Percentiles rank a stretch among this genome's conserved stretches.
Evolutionary conservation across 306 rosid species (phyloP).

Genomic region (Hippophae rhamnoides): DNA sequence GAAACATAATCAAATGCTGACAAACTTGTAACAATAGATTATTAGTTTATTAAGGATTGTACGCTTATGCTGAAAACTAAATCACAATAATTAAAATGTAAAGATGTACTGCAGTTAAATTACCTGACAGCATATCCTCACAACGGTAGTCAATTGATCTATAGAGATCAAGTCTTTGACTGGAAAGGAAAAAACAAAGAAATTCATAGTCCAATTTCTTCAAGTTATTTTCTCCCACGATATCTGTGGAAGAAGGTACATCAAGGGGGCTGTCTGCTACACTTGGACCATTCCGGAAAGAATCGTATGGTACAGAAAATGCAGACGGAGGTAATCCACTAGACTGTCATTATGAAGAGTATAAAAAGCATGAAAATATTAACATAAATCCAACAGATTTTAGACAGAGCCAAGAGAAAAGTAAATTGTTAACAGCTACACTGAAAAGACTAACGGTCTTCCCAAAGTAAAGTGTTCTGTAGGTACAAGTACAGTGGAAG

Average conservation of each 20-base stretch:
- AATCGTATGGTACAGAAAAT: conserved; percentile 69
- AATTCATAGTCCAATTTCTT: conserved; percentile 71
- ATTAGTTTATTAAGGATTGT: background rate
- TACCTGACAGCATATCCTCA: conserved; percentile 90
- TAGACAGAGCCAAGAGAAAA: background rate
- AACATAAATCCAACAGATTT: background rate
- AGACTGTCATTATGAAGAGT: conserved; percentile 63
- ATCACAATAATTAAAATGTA: background rate
- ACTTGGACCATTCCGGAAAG: conserved; percentile 50
- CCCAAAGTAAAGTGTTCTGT: background rate
- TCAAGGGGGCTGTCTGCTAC: conserved; percentile 33
- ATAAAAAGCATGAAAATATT: conserved; percentile 1
- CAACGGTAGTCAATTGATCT: conserved; percentile 65
- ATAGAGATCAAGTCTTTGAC: conserved; percentile 61
- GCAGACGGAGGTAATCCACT: conserved; percentile 99
- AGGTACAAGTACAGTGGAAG: background rate
- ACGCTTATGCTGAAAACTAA: conserved; percentile 6
- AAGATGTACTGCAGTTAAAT: conserved; percentile 1
- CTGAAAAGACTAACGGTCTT: background rate
- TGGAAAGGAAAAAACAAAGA: conserved; percentile 79
- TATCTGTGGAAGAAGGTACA: conserved; percentile 19
- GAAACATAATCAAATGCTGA: background rate
- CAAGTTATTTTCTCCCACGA: conserved; percentile 27
- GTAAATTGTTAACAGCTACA: background rate
- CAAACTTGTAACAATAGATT: background rate